Evolutionary conservation across 805 yeast species (phyloP).

Genomic region (Suhomyces prunicola): DNA sequence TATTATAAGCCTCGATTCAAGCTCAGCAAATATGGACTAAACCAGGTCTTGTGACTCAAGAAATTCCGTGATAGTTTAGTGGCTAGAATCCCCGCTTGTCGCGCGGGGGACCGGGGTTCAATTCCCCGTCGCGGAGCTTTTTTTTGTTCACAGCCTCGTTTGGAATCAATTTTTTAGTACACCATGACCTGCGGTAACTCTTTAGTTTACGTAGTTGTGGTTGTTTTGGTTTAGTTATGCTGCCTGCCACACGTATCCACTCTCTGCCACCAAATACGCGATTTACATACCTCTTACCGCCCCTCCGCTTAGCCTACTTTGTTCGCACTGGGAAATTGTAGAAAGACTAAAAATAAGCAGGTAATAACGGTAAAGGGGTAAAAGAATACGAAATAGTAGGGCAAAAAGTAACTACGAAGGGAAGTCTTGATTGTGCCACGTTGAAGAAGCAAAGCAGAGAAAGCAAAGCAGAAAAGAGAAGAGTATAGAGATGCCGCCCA

Average conservation of each 20-base stretch:
- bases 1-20: no score
- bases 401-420: background rate
- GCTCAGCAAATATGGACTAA: no score
- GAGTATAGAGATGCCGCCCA: background rate
- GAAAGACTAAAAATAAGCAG: background rate
- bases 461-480: background rate
- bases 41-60: background rate
- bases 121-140: slow-evolving; percentile 16
- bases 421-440: background rate
- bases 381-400: background rate
- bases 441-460: background rate
- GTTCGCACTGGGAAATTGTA: background rate
- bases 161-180: background rate
- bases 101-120: slow-evolving; percentile 18
- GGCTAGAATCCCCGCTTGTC: slow-evolving; percentile 18
- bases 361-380: background rate
- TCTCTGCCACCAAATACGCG: no score
- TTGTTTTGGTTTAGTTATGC: no score
- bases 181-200: no score
- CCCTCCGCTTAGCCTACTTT: background rate
- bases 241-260: no score
- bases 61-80: slow-evolving; percentile 14
- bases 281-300: background rate
- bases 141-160: slow-evolving; percentile 2
- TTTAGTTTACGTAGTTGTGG: background rate